Evolutionary conservation across 2,329 filamentous ascomycete genomes (phyloP).

Genomic region (Tolypocladium endophyticum): DNA sequence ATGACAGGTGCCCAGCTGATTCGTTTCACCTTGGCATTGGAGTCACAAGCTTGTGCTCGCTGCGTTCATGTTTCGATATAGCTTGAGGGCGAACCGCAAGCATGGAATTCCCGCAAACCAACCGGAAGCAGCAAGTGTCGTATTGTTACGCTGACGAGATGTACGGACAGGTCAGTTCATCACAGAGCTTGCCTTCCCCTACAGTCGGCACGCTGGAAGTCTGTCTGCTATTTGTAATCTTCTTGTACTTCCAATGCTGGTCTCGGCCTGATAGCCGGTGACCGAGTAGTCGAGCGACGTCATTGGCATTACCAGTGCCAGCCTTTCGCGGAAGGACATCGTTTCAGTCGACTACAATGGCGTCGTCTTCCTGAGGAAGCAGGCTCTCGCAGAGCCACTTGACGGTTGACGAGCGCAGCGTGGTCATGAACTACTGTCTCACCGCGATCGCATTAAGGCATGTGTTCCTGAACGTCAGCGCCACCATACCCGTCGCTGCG

Average conservation of each 20-base stretch:
- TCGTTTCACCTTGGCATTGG: constrained; percentile 41
- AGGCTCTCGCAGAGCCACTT: constrained; percentile 48
- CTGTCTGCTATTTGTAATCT: constrained; percentile 51
- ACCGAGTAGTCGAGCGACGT: constrained; percentile 59
- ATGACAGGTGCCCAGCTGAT: constrained; percentile 51
- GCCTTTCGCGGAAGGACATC: constrained; percentile 48
- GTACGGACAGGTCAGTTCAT: no score
- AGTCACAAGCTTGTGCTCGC: constrained; percentile 27
- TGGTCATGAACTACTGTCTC: constrained; percentile 43
- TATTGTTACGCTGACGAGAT: no score
- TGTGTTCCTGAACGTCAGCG: constrained; percentile 37
- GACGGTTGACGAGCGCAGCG: constrained; percentile 45
- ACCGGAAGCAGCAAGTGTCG: no score
- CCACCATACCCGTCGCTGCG: not conserved
- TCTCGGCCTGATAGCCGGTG: constrained; percentile 40
- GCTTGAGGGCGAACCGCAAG: no score
- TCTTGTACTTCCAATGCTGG: constrained; percentile 51
- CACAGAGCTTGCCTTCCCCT: constrained; percentile 1
- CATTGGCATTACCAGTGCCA: constrained; percentile 45
- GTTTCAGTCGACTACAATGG: constrained; percentile 51
- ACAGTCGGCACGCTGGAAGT: constrained; percentile 34
- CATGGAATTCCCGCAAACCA: no score
- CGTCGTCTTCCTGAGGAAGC: constrained; percentile 43
- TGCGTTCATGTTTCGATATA: no score
- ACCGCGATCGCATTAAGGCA: constrained; percentile 45